Base-by-base conservation (phyloP, 495 filamentous ascomycete genomes). In the Aspergillus ostianus region DNA sequence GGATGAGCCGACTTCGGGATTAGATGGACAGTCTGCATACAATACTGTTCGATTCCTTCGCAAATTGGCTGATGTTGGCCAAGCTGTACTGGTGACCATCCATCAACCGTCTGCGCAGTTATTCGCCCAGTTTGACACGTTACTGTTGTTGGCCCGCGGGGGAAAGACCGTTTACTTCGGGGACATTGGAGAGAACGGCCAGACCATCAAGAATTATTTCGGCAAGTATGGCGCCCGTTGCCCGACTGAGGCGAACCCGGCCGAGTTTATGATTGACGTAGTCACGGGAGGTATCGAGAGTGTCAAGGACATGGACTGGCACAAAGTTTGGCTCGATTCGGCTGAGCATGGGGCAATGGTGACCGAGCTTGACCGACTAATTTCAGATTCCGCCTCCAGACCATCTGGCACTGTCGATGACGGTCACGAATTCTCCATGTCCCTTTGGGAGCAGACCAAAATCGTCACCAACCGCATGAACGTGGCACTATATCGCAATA, bases 191-290 rank as follows among this genome's bases (percentile, higher is more conserved):
- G 70, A 81, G 12, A 81, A 84, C 53, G 79, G 74, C 8, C 56
- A 73, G 5, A 73, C 68, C 66, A 76, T 60, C 77, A 87, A 66
- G 77, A 77, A 72, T 85, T 95, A 95, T 71, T 96, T 96, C 62
- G 84, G 87, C 64, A 78, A 82, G 41, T 85, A 91, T 65, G 87
- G 91, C 26, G 89, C 87, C 2, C 76, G 81, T 17, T 96, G 91
- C 70, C 89, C 89, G 2, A 59, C 75, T 4, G 83, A 87, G 6
- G 85, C 87, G 7, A 97, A 82, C 51, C 91, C 91, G 20, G 93
- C 93, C 12, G 93, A 96, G 69, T 92, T 88, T 84, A 96, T 97
- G 89, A 80, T 97, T 41, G 91, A 96, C 66, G 88, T 90, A 53
- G 93, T 92, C 46, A 70, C 73, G 15, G 73, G 71, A 44, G 68